A percentile compares a stretch with the other conserved stretches of the same genome.
These are phyloP conservation scores for Kwoniella bestiolae DNA, from an alignment of 768 basidiomycete genomes.

Conservation along the genomic window DNA sequence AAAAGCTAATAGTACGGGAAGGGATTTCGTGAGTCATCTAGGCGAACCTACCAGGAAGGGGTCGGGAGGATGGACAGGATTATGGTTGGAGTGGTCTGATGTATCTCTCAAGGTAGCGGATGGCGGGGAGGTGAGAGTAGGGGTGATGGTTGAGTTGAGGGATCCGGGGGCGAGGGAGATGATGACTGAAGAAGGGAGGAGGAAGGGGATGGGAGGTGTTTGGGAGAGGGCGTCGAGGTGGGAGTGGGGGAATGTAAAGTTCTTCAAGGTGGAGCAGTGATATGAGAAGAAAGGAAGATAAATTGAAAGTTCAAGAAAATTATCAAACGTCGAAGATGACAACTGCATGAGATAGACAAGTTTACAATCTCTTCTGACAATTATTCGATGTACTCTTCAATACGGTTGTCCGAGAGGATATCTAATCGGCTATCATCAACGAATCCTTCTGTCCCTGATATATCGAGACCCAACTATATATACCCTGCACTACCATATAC, in stretches of 20 bases:
- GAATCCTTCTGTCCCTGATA: too few species aligned
- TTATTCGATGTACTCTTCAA: too few species aligned
- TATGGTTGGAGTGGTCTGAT: slow-evolving; percentile 90
- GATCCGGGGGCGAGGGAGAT: slow-evolving; percentile 39
- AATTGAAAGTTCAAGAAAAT: too few species aligned
- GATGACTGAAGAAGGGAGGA: slow-evolving; percentile 40
- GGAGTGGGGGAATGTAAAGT: slow-evolving; percentile 50
- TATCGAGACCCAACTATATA: not conserved
- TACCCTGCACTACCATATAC: slow-evolving; percentile 13
- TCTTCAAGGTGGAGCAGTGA: slow-evolving; percentile 34
- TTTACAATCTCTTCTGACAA: too few species aligned
- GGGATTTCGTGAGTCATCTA: slow-evolving; percentile 72
- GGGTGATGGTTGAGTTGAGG: slow-evolving; percentile 49
- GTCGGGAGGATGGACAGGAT: slow-evolving; percentile 81
- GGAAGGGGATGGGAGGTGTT: slow-evolving; percentile 48
- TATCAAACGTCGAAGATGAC: too few species aligned
- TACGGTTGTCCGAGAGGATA: too few species aligned
- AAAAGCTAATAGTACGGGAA: slow-evolving; percentile 66
- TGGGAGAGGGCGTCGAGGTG: slow-evolving; percentile 54
- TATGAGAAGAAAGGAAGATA: not conserved
- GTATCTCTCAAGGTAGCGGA: slow-evolving; percentile 50
- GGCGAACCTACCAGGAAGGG: slow-evolving; percentile 92
- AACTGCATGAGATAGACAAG: too few species aligned
- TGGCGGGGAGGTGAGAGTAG: slow-evolving; percentile 23
- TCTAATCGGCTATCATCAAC: too few species aligned